These are phyloP conservation scores for Dothideomycetes sp. DNA, from an alignment of 2,329 filamentous ascomycete genomes.

Conservation along the genomic window DNA sequence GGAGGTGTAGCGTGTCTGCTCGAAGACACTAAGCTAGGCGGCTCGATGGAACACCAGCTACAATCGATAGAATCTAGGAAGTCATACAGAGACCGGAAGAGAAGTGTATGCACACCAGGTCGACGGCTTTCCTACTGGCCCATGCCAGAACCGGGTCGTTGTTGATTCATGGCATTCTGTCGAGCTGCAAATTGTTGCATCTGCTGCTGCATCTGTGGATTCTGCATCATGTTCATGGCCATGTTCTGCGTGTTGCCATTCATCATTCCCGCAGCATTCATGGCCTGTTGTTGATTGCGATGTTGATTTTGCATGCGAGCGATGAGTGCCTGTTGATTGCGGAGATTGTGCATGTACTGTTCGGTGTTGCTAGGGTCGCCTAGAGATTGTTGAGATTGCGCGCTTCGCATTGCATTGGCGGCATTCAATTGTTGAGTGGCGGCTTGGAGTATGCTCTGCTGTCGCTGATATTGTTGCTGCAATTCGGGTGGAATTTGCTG, in stretches of 20 bases:
- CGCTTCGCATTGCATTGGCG: conserved; percentile 15
- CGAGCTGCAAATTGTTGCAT: conserved; percentile 8
- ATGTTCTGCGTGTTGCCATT: conserved; percentile 13
- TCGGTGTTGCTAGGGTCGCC: conserved; percentile 24
- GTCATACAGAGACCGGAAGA: too few species aligned
- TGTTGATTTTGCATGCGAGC: conserved; percentile 14
- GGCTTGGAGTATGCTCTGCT: conserved; percentile 19
- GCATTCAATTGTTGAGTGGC: conserved; percentile 15
- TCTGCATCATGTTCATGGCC: conserved; percentile 18
- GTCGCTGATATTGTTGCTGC: conserved; percentile 21
- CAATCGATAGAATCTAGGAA: too few species aligned
- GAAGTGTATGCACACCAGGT: too few species aligned
- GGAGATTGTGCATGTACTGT: conserved; percentile 27
- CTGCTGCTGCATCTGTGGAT: conserved; percentile 17
- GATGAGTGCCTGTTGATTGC: conserved; percentile 23
- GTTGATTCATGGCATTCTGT: conserved; percentile 11
- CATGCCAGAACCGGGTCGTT: conserved; percentile 11
- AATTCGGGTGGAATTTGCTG: conserved; percentile 18
- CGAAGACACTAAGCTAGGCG: too few species aligned
- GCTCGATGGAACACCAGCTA: too few species aligned
- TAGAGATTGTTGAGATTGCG: conserved; percentile 11
- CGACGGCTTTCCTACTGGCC: conserved; percentile 4
- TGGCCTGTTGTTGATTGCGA: conserved; percentile 16
- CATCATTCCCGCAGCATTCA: conserved; percentile 12
- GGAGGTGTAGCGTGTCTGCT: too few species aligned